These are phyloP conservation scores for Monosporascus sp. DNA, from an alignment of 2,329 filamentous ascomycete genomes.

Conservation along the genomic window DNA sequence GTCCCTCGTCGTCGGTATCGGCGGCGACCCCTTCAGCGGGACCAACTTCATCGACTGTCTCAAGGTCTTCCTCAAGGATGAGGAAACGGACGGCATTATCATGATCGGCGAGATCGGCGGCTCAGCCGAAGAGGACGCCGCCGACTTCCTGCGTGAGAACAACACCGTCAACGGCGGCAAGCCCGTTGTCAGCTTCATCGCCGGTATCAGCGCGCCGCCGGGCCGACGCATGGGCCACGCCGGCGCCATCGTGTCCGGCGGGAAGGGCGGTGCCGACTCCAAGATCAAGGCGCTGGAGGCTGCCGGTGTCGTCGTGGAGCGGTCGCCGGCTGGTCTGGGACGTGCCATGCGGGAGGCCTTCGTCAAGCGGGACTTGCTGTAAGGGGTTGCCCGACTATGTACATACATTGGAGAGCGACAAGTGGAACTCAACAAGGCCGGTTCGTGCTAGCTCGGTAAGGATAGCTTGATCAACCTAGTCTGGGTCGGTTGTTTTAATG, in stretches of 20 bases:
- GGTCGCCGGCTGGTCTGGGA: constrained; percentile 84
- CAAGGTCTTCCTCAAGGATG: constrained; percentile 91
- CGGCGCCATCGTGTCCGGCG: constrained; percentile 94
- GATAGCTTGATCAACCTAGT: too few relatives aligned
- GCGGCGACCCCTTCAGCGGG: constrained; percentile 96
- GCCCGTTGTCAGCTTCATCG: constrained; percentile 97
- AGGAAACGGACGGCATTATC: constrained; percentile 97
- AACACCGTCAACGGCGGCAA: constrained; percentile 83
- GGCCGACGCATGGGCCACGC: constrained; percentile 98
- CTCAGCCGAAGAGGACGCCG: constrained; percentile 94
- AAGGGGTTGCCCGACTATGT: constrained; percentile 31
- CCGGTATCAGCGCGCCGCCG: constrained; percentile 93
- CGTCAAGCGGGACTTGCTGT: constrained; percentile 92
- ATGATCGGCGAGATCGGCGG: constrained; percentile 99
- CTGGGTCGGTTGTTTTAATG: not conserved
- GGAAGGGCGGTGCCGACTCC: constrained; percentile 95
- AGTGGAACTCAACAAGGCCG: too few relatives aligned
- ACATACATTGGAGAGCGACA: constrained; percentile 4
- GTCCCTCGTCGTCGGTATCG: constrained; percentile 96
- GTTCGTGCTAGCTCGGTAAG: too few relatives aligned
- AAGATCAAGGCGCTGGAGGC: constrained; percentile 94
- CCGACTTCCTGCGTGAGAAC: constrained; percentile 88
- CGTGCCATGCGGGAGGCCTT: constrained; percentile 95
- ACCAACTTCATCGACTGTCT: constrained; percentile 99
- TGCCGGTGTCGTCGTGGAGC: constrained; percentile 93